Conservation (phyloP, 2,329 filamentous ascomycete species). For the Hymenoscyphus linearis region DNA sequence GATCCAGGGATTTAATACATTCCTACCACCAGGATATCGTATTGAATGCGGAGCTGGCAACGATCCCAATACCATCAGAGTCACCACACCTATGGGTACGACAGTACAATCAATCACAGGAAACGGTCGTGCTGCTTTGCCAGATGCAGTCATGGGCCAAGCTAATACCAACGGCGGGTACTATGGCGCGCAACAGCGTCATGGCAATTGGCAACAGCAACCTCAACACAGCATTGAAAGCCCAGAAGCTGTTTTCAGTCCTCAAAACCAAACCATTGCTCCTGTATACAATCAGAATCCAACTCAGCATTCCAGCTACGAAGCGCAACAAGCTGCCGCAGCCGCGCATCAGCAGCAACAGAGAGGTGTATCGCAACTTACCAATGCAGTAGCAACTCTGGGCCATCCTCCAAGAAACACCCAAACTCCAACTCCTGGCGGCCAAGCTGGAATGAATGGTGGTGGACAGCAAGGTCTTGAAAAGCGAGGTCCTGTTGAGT, state of each 20-base stretch:
- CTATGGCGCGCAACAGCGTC: constrained; percentile 32
- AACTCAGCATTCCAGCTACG: constrained; percentile 36
- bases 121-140: constrained; percentile 40
- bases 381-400: constrained; percentile 48
- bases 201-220: constrained; percentile 49
- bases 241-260: constrained; percentile 57
- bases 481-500: constrained; percentile 91
- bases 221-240: constrained; percentile 57
- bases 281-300: constrained; percentile 41
- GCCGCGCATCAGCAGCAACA: constrained; percentile 56
- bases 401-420: constrained; percentile 46
- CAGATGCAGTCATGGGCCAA: constrained; percentile 30
- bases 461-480: constrained; percentile 61
- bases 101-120: constrained; percentile 80
- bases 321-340: constrained; percentile 35
- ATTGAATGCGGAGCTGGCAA: constrained; percentile 94
- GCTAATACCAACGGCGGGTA: constrained; percentile 33
- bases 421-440: constrained; percentile 54
- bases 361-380: constrained; percentile 59
- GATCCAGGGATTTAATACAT: constrained; percentile 98
- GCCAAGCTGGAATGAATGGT: constrained; percentile 55
- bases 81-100: constrained; percentile 97
- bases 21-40: constrained; percentile 88
- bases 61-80: constrained; percentile 91
- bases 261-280: constrained; percentile 47